Evolutionary conservation across 352 stramenopile species (phyloP), one percentile per base, ranked within the genome.

Genomic region (Stramenopiles sp.): DNA sequence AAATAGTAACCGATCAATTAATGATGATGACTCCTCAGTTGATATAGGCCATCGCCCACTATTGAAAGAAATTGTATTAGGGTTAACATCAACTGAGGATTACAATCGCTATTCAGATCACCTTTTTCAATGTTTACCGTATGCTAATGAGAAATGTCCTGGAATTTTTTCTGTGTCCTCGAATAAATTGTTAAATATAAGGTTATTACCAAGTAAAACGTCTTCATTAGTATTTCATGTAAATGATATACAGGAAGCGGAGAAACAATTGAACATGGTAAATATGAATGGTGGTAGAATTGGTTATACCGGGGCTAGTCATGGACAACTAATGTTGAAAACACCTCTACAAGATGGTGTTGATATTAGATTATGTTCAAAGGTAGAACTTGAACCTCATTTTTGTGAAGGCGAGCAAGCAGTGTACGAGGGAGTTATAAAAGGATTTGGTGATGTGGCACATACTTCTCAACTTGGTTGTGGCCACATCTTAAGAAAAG

Each of bases 271-370:
- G 13, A 33, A 76, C 13, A 31, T 76, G 65, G 31, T 76, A 33
- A 33, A 76, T 33, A 76, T 76, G 65, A 76, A 76, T 76, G 65
- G 65, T 33, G 65, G 65, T 31, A 4, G 65, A 13, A 76, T 76
- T 13, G 65, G 65, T 31, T 76, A 13, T 20, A 76, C 30, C 4
- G 65, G 65, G 4, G 65, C 65, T 7, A 4, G 30, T 1, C 4
- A 13, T 33, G 65, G 65, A 13, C 65, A 76, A 20, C 30, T 76
- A 7, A 31, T 76, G 30, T 31, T 76, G 31, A 76, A 76, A 33
- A 33, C 65, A 13, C 65, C 65, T 1, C 13, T 76, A 33, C 65
- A 76, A 7, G 65, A 31, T 76, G 65, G 65, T 33, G 13, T 76
- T 33, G 65, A 76, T 20, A 76, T 76, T 13, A 4, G 65, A 33